Evolutionary conservation across 179 eudicot species (phyloP), one percentile per base, ranked within the genome.

Genomic region (Spergularia azorica): DNA sequence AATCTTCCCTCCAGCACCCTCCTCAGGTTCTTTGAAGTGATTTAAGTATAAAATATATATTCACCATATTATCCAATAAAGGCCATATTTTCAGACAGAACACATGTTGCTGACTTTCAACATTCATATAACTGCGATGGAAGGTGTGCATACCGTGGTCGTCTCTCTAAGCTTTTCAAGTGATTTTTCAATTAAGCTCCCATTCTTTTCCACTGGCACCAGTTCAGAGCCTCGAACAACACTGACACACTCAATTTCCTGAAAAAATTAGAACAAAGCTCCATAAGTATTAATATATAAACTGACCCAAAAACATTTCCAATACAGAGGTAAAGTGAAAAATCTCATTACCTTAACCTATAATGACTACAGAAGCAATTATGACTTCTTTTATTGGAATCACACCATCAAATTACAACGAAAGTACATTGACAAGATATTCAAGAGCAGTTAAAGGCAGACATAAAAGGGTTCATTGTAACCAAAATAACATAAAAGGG

Each of bases 131-230:
- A 16, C 9, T 15, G 5, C 4, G 5, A 26, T 48, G 48, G 56
- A 51, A 59, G 60, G 46, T 46, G 63, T 74, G 17, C 81, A 69
- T 89, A 95, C 99, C 89, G 91, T 90, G 87, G 87, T 90, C 6
- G 99, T 86, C 83, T 88, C 95, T 85, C 88, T 95, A 67, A 95
- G 88, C 83, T 90, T 95, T 70, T 87, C 91, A 74, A 95, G 57
- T 66, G 99, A 95, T 74, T 85, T 91, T 72, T 72, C 91, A 76
- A 95, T 87, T 6, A 95, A 77, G 83, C 83, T 83, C 59, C 81
- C 97, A 76, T 87, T 86, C 86, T 90, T 91, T 80, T 84, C 88
- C 77, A 83, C 84, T n/a, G 77, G 76, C 51, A 88, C 87, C 76
- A 87, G 73, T 77, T 65, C 87, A 77, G 70, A 17, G 48, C 86